These are phyloP conservation scores for Pholiota adiposa DNA, from an alignment of 1,284 basidiomycete species.

Conservation along the genomic window DNA sequence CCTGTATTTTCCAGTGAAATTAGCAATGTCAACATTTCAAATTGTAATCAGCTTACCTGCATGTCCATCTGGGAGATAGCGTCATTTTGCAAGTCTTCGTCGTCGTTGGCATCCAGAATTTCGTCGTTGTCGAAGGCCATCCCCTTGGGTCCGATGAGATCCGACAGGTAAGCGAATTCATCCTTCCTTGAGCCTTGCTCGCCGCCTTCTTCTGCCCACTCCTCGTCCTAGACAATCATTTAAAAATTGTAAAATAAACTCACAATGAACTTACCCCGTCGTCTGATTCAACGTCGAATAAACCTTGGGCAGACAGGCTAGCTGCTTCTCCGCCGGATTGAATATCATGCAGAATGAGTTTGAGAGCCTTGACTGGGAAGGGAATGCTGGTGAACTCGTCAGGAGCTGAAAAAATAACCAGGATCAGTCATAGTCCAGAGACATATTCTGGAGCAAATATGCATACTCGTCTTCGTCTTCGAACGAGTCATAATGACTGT, in stretches of 20 bases:
- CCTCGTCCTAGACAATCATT: constrained; percentile 65
- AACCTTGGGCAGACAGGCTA: constrained; percentile 56
- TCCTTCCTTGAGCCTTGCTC: constrained; percentile 60
- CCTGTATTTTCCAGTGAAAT: constrained; percentile 42
- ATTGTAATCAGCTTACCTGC: constrained; percentile 62
- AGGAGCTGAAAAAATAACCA: constrained; percentile 57
- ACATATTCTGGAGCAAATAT: constrained; percentile 7
- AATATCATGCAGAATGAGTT: constrained; percentile 85
- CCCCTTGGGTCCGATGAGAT: constrained; percentile 70
- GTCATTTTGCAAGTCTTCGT: constrained; percentile 88
- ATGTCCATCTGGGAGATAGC: constrained; percentile 89
- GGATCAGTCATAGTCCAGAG: constrained; percentile 15
- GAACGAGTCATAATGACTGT: constrained; percentile 96
- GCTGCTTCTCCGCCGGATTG: constrained; percentile 74
- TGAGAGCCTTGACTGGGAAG: constrained; percentile 92
- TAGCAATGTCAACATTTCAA: constrained; percentile 2
- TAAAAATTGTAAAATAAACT: background rate
- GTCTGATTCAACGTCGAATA: constrained; percentile 67
- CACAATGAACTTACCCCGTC: constrained; percentile 63
- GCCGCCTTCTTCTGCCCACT: constrained; percentile 85
- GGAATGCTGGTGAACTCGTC: constrained; percentile 85
- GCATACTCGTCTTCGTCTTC: constrained; percentile 81
- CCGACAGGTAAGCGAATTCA: constrained; percentile 71
- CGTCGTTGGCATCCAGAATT: constrained; percentile 68
- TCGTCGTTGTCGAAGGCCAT: constrained; percentile 76